These are phyloP conservation scores for Anethum foeniculum DNA, from an alignment of 140 eudicot species.

Conservation along the genomic window DNA sequence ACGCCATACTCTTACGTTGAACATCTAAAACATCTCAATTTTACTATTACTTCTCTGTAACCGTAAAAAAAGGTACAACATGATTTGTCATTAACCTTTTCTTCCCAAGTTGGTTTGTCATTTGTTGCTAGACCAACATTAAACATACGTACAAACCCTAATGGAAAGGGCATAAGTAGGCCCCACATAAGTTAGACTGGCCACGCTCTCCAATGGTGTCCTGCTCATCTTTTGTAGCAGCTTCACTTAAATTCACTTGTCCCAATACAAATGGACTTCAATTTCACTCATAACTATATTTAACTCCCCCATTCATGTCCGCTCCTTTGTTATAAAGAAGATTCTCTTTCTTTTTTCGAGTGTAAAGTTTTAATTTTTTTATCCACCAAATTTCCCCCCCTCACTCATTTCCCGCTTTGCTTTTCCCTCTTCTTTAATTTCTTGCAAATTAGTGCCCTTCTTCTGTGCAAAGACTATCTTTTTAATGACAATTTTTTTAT, in stretches of 20 bases:
- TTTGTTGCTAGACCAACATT: too few relatives aligned
- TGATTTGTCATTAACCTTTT: too few relatives aligned
- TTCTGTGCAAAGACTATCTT: too few relatives aligned
- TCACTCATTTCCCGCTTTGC: slow-evolving; percentile 21
- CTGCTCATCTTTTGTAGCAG: neutral
- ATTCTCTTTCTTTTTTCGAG: slow-evolving; percentile 22
- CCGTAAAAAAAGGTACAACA: too few relatives aligned
- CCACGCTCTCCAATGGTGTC: slow-evolving; percentile 15
- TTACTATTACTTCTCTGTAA: too few relatives aligned
- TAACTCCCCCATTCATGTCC: slow-evolving; percentile 32
- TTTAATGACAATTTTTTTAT: too few relatives aligned
- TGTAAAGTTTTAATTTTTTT: slow-evolving; percentile 17
- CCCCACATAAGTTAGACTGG: slow-evolving; percentile 1
- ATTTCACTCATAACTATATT: slow-evolving; percentile 22
- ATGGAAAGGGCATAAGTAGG: slow-evolving; percentile 6
- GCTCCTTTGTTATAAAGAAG: slow-evolving; percentile 8
- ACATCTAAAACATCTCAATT: too few relatives aligned
- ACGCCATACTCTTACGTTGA: too few relatives aligned
- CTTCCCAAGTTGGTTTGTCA: too few relatives aligned
- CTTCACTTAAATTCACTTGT: neutral
- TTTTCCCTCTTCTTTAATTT: neutral
- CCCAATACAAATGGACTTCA: slow-evolving; percentile 13
- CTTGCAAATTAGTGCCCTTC: neutral
- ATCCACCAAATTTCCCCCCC: neutral
- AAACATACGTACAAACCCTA: slow-evolving; percentile 1